Conservation (phyloP, 2,329 filamentous ascomycete species). For the Colletotrichum graminicola region DNA sequence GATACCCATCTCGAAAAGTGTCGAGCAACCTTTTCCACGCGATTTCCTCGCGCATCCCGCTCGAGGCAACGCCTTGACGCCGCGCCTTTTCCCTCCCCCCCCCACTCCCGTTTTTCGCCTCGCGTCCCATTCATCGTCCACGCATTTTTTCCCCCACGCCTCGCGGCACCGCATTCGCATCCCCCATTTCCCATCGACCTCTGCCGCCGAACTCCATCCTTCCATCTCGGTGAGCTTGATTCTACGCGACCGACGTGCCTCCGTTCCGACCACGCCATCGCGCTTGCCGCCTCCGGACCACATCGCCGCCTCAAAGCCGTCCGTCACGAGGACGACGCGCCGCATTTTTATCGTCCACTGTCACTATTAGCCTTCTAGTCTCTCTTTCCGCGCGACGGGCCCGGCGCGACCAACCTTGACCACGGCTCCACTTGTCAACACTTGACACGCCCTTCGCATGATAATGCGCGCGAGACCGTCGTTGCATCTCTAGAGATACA, state of each 20-base stretch:
- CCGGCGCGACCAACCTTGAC: constrained; percentile 38
- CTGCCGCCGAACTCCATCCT: constrained; percentile 38
- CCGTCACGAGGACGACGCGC: constrained; percentile 34
- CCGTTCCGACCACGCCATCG: constrained; percentile 27
- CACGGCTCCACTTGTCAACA: constrained; percentile 35
- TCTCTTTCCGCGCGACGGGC: constrained; percentile 42
- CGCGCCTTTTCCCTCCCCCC: constrained; percentile 50
- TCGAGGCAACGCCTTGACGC: constrained; percentile 57
- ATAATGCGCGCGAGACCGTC: constrained; percentile 42
- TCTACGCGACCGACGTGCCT: constrained; percentile 41
- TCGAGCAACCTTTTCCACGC: constrained; percentile 67
- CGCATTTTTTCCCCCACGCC: constrained; percentile 43
- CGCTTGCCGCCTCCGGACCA: constrained; percentile 32
- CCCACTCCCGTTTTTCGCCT: constrained; percentile 60
- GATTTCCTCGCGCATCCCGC: constrained; percentile 62
- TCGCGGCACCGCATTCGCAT: constrained; percentile 39
- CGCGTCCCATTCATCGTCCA: constrained; percentile 48
- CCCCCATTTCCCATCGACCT: constrained; percentile 15
- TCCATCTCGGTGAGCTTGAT: constrained; percentile 37
- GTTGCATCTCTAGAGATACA: constrained; percentile 41
- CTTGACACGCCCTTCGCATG: constrained; percentile 23
- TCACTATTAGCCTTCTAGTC: constrained; percentile 39
- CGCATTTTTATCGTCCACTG: constrained; percentile 35
- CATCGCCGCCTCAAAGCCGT: constrained; percentile 17
- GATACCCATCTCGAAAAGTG: constrained; percentile 67